phyloP scores from a whole-genome alignment of 179 eudicot species.

The Carnegiea gigantea region DNA sequence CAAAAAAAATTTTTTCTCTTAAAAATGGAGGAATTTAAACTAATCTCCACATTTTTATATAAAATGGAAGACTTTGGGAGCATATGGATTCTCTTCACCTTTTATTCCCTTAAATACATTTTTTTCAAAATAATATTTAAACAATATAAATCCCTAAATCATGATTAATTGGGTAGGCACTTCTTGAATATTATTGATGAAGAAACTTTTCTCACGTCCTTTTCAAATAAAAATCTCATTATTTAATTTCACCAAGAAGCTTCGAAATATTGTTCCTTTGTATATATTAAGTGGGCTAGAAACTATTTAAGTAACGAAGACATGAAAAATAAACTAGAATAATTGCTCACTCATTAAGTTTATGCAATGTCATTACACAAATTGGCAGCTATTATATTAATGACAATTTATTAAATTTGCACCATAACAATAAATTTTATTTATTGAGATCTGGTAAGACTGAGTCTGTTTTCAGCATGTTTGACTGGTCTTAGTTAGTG shows the following conservation, averaged over 20 bases:
- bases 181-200: background rate
- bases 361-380: background rate
- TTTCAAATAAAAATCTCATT: background rate
- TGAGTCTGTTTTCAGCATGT: constrained; percentile 1
- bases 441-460: background rate
- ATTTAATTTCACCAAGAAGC: background rate
- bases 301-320: too few species aligned
- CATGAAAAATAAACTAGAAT: background rate
- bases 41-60: too few species aligned
- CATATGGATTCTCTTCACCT: too few species aligned
- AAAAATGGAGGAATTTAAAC: too few species aligned
- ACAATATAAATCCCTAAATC: too few species aligned
- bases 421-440: background rate
- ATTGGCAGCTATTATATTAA: background rate
- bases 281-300: too few species aligned
- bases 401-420: background rate
- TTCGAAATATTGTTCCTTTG: background rate
- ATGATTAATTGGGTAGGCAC: background rate
- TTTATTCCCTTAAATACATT: too few species aligned
- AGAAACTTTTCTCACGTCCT: background rate
- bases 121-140: too few species aligned
- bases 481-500: background rate
- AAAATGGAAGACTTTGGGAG: too few species aligned
- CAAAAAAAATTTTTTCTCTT: too few species aligned
- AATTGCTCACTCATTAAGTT: background rate